These are phyloP conservation scores for Aspergillus sp. DNA, from an alignment of 2,329 filamentous ascomycete species.

Conservation along the genomic window DNA sequence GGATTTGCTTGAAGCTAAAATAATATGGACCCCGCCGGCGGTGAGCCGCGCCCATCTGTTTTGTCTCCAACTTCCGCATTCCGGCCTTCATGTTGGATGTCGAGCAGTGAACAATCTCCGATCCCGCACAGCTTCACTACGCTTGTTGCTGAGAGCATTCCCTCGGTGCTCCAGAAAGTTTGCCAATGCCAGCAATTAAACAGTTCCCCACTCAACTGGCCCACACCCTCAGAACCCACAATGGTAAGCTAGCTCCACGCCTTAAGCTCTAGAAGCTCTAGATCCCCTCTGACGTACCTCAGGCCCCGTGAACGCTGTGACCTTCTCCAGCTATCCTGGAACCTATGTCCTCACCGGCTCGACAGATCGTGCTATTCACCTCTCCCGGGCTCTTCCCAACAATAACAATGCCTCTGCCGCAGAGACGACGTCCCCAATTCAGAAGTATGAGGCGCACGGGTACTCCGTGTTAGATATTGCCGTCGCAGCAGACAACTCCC, in stretches of 20 bases:
- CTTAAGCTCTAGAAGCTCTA: no score
- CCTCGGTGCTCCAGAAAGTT: not conserved
- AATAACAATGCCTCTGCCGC: conserved; percentile 35
- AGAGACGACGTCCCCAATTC: conserved; percentile 64
- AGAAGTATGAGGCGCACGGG: conserved; percentile 85
- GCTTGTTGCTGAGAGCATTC: not conserved
- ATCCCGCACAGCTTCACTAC: not conserved
- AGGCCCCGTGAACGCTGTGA: conserved; percentile 72
- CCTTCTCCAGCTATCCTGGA: conserved; percentile 71
- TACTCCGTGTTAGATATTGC: conserved; percentile 85
- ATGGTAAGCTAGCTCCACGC: conserved; percentile 34
- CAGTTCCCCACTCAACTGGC: conserved; percentile 42
- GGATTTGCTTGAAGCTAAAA: not conserved
- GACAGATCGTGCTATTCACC: conserved; percentile 78
- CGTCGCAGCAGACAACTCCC: conserved; percentile 73
- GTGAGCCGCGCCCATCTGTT: conserved; percentile 5
- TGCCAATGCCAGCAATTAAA: conserved; percentile 32
- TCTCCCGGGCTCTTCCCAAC: conserved; percentile 67
- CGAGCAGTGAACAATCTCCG: not conserved
- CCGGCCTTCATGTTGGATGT: not conserved
- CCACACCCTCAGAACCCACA: conserved; percentile 50
- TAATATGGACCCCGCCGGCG: conserved; percentile 5
- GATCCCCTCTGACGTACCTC: conserved; percentile 8
- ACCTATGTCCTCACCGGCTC: conserved; percentile 84
- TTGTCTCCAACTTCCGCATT: not conserved